These are phyloP conservation scores for Hagleromyces aurorensis DNA, from an alignment of 805 yeast species.

Conservation along the genomic window DNA sequence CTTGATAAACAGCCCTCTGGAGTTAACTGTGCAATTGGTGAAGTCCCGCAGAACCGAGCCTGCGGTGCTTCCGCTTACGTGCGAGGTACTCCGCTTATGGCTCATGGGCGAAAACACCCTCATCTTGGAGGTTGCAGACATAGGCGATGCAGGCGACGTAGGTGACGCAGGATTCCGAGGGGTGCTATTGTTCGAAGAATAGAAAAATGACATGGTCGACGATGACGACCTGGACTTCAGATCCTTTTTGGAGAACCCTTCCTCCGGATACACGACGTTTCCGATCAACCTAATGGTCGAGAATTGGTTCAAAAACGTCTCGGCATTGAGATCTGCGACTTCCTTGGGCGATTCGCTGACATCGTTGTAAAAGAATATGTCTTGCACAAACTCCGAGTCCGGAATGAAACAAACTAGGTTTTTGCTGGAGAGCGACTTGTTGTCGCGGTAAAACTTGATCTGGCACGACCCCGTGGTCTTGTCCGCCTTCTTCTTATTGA, in stretches of 20 bases:
- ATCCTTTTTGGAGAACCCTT: slow-evolving; percentile 4
- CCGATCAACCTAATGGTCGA: slow-evolving; percentile 20
- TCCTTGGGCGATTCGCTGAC: slow-evolving; percentile 1
- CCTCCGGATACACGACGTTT: slow-evolving; percentile 12
- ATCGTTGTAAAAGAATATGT: slow-evolving; percentile 21
- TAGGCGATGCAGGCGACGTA: too few species aligned
- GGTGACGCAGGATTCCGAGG: too few species aligned
- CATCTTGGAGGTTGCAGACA: slow-evolving; percentile 6
- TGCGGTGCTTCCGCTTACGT: slow-evolving; percentile 8
- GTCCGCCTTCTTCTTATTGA: slow-evolving; percentile 6
- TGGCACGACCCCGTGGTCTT: slow-evolving; percentile 20
- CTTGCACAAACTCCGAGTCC: slow-evolving; percentile 24
- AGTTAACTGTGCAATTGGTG: slow-evolving; percentile 6
- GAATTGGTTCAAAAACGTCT: slow-evolving; percentile 9
- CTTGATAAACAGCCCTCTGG: slow-evolving; percentile 38
- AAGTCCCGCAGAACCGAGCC: slow-evolving; percentile 5
- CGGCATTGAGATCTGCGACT: slow-evolving; percentile 2
- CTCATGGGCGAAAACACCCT: slow-evolving; percentile 13
- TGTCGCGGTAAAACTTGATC: slow-evolving; percentile 25
- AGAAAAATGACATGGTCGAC: slow-evolving; percentile 6
- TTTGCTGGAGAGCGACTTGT: slow-evolving; percentile 18
- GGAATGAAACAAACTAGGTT: slow-evolving; percentile 25
- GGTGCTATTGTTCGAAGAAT: too few species aligned
- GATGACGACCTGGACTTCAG: slow-evolving; percentile 10
- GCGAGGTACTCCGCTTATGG: slow-evolving; percentile 9